Percentiles rank a stretch among this genome's conserved stretches.
phyloP scores from a whole-genome alignment of 108 stramenopile genomes.

The Discostella stelligeroides region DNA sequence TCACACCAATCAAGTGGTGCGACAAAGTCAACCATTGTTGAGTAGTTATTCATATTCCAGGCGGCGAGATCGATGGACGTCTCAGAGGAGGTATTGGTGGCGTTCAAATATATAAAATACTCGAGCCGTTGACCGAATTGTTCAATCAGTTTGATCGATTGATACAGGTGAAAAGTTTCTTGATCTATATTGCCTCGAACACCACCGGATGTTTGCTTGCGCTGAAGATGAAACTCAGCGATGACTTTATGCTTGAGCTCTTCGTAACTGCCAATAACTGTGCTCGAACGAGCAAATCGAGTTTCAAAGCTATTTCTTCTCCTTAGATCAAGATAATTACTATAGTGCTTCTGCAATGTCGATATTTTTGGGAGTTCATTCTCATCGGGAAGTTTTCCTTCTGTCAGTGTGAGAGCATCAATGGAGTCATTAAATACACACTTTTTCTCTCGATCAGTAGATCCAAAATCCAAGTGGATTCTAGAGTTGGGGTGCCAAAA shows the following conservation, averaged over 20 bases:
- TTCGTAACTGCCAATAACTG: slow-evolving; percentile 47
- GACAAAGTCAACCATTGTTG: slow-evolving; percentile 21
- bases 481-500: slow-evolving; percentile 64
- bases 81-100: slow-evolving; percentile 5
- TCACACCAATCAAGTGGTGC: slow-evolving; percentile 74
- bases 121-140: slow-evolving; percentile 68
- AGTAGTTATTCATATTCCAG: slow-evolving; percentile 9
- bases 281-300: slow-evolving; percentile 57
- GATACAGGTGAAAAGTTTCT: slow-evolving; percentile 61
- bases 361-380: slow-evolving; percentile 24
- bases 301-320: slow-evolving; percentile 44
- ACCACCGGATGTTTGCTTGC: slow-evolving; percentile 29
- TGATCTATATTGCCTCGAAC: slow-evolving; percentile 60
- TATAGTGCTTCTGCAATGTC: slow-evolving; percentile 10
- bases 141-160: slow-evolving; percentile 68
- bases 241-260: slow-evolving; percentile 52
- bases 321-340: slow-evolving; percentile 27
- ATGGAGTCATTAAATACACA: slow-evolving; percentile 39
- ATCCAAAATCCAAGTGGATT: slow-evolving; percentile 39
- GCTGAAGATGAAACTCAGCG: slow-evolving; percentile 54
- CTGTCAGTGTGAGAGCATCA: slow-evolving; percentile 25
- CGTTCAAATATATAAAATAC: slow-evolving; percentile 28
- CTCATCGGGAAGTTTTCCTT: slow-evolving; percentile 14
- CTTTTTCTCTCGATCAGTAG: slow-evolving; percentile 29
- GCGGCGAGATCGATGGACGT: slow-evolving; percentile 6